Base-by-base conservation (phyloP, 139 green algal species). In the Chlamydomonas asymmetrica region DNA sequence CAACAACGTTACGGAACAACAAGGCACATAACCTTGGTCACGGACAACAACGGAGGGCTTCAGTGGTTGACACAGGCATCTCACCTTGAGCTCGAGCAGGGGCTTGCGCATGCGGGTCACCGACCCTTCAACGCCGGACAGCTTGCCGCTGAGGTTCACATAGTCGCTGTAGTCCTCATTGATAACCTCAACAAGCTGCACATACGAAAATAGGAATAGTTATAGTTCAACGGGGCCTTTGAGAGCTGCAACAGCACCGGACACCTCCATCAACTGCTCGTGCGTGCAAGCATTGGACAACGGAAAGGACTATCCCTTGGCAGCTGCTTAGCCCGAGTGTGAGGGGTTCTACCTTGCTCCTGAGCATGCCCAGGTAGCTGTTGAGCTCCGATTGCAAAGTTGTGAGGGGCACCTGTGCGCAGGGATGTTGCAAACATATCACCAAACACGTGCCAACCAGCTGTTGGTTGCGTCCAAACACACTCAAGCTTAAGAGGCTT, bases 141-240 rank as follows among this genome's bases (percentile, higher is more conserved):
- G 85, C 60, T 93, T 90, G 18, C 87, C 90, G 74, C 82, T 93
- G 10, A 99, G 88, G 67, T 83, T 87, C 23, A 98, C 92, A 78
- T 98, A 99, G 63, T 98, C 95, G 29, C 86, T 76, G 74, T 97
- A 99, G 84, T 99, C 94, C 43, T 92, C 87, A 65, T 98, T 99
- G 85, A 99, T 94, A 2, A 97, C 91, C 80, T 97, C 91, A 32
- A 96, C 89, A 5, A 97, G 76, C 82, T 91, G 79, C n/a, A 20
- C 34, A 22, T 16, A 16, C 18, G 18, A 27, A 20, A 67, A 18
- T 18, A 67, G 61, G 18, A 27, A 22, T 67, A 35, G 18, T 16
- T 50, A 22, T 20, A 31, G 34, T 68, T 77, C n/a, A n/a, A n/a
- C n/a, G n/a, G n/a, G n/a, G n/a, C n/a, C n/a, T n/a, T n/a, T n/a